Percentiles rank a stretch among this genome's conserved stretches.
Evolutionary conservation across 441 rosid species (phyloP).

Genomic region (Bruguiera hainesii): DNA sequence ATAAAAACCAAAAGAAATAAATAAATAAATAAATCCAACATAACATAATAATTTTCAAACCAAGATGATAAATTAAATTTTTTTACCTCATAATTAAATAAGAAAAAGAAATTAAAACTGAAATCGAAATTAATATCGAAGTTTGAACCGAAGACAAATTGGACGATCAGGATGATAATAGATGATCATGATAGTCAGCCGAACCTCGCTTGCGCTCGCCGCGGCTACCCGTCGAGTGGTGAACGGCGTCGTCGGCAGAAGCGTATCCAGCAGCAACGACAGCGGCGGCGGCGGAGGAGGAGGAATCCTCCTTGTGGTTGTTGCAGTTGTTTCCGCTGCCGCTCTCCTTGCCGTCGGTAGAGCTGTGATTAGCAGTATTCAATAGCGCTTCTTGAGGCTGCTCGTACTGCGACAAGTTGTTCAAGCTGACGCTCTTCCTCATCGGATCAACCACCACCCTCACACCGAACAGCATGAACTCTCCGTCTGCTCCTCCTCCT

Average conservation of each 20-base stretch:
- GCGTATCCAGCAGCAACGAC: constrained; percentile 59
- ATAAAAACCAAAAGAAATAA: not conserved
- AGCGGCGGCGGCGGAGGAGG: constrained; percentile 23
- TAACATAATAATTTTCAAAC: too few species aligned
- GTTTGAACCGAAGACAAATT: constrained; percentile 13
- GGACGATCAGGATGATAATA: not conserved
- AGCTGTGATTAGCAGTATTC: not conserved
- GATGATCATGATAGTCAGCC: not conserved
- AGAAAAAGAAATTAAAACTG: not conserved
- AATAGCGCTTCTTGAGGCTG: constrained; percentile 33
- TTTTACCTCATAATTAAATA: not conserved
- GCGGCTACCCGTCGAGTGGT: constrained; percentile 41
- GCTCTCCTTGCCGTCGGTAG: not conserved
- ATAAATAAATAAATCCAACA: not conserved
- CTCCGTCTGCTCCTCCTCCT: constrained; percentile 33
- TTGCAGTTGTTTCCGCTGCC: constrained; percentile 17
- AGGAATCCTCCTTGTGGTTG: not conserved
- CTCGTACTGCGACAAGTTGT: constrained; percentile 78
- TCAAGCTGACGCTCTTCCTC: constrained; percentile 92
- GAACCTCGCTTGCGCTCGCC: constrained; percentile 87
- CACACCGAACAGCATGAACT: constrained; percentile 90
- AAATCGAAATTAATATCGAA: not conserved
- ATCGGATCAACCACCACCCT: constrained; percentile 85
- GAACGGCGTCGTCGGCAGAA: constrained; percentile 82
- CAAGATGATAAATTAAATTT: too few species aligned